Percentiles rank a stretch among this genome's conserved stretches.
Evolutionary conservation across 2,329 filamentous ascomycete species (phyloP).

Genomic region (Monilinia aucupariae): DNA sequence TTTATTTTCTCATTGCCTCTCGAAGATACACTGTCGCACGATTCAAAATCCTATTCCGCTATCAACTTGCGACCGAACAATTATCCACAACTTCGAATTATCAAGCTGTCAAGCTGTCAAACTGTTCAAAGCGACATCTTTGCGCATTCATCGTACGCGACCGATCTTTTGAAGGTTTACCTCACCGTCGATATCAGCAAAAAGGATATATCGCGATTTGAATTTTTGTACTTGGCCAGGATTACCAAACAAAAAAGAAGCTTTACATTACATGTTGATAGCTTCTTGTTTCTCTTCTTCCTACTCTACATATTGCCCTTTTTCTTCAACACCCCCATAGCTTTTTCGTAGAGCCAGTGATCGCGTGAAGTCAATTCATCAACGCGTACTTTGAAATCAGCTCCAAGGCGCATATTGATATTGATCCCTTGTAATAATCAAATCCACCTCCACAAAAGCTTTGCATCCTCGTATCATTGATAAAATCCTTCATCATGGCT

Average conservation of each 20-base stretch:
- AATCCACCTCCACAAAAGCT: constrained; percentile 22
- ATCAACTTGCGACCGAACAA: no score
- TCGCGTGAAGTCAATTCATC: constrained; percentile 30
- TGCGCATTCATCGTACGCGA: no score
- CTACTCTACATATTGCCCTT: not conserved
- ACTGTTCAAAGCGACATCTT: no score
- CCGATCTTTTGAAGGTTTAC: no score
- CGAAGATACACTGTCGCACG: no score
- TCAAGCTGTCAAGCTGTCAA: no score
- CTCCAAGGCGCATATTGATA: constrained; percentile 21
- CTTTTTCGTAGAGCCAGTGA: constrained; percentile 35
- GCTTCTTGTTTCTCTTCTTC: not conserved
- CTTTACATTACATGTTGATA: constrained; percentile 8
- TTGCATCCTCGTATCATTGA: constrained; percentile 28
- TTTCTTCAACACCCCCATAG: constrained; percentile 24
- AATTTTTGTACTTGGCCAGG: constrained; percentile 1
- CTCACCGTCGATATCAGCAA: not conserved
- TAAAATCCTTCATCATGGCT: constrained; percentile 42
- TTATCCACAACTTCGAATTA: no score
- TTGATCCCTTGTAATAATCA: constrained; percentile 29
- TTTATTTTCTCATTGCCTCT: no score
- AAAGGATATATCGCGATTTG: not conserved
- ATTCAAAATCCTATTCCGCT: no score
- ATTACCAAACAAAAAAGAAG: not conserved
- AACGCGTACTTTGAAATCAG: constrained; percentile 32